Percentiles rank a stretch among this genome's conserved stretches.
phyloP scores from a whole-genome alignment of 345 rosid genomes.

The Eucalyptus pauciflora region DNA sequence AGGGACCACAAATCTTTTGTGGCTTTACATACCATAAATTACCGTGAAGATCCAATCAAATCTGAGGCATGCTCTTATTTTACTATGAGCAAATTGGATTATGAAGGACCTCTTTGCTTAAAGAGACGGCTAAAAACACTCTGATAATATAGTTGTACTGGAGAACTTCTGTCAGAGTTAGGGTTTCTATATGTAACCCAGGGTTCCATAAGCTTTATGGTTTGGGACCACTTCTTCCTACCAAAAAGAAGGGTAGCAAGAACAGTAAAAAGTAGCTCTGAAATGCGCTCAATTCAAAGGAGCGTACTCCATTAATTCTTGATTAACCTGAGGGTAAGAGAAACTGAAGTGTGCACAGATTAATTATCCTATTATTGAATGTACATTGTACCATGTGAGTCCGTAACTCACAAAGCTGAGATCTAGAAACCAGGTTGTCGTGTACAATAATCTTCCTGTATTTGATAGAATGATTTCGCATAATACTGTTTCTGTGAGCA shows the following conservation, averaged over 20 bases:
- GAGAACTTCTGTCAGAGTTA: slow-evolving; percentile 4
- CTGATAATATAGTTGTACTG: neutral
- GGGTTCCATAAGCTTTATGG: neutral
- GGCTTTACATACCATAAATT: slow-evolving; percentile 42
- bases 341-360: neutral
- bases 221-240: slow-evolving; percentile 51
- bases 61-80: slow-evolving; percentile 49
- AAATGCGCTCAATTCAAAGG: neutral
- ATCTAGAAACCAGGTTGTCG: neutral
- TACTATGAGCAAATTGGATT: neutral
- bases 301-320: neutral
- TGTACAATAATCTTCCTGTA: neutral
- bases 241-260: neutral
- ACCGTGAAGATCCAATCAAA: slow-evolving; percentile 41
- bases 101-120: neutral
- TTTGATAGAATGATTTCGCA: neutral
- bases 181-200: slow-evolving; percentile 1
- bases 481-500: slow-evolving; percentile 28
- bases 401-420: neutral
- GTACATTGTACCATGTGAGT: neutral
- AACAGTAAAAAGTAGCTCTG: neutral
- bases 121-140: neutral
- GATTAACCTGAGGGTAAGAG: neutral
- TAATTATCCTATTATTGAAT: neutral
- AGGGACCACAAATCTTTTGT: slow-evolving; percentile 55